Conservation (phyloP, 176 grass and related monocot genomes). For the Oryza australiensis region DNA sequence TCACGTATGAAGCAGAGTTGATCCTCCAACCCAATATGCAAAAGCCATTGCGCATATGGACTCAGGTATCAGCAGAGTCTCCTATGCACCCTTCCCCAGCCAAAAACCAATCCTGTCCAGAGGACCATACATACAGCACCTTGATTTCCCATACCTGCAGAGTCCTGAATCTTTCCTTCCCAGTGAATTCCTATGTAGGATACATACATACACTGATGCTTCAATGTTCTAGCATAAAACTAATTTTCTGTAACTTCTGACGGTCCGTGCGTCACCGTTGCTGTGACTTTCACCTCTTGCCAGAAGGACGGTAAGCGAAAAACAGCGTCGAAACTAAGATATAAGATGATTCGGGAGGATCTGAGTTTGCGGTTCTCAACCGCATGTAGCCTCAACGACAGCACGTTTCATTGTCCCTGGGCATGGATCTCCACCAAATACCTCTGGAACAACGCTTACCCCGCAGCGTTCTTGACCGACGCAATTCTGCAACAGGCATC, state of each 20-base stretch:
- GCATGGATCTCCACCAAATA: constrained; percentile 96
- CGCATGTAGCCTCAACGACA: constrained; percentile 75
- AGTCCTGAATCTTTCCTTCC: constrained; percentile 16
- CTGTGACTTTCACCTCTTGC: constrained; percentile 56
- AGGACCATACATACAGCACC: background rate
- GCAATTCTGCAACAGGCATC: constrained; percentile 60
- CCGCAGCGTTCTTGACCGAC: constrained; percentile 71
- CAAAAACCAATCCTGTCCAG: constrained; percentile 1
- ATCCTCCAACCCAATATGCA: constrained; percentile 28
- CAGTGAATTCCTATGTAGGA: constrained; percentile 13
- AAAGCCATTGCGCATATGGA: constrained; percentile 39
- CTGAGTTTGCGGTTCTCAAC: constrained; percentile 38
- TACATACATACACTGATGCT: constrained; percentile 41
- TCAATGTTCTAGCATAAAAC: constrained; percentile 11
- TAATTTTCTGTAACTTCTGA: constrained; percentile 44
- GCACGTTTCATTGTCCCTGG: constrained; percentile 85
- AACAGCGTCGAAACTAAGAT: constrained; percentile 23
- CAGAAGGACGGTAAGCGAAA: constrained; percentile 43
- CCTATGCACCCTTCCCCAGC: constrained; percentile 31
- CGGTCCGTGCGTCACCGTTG: constrained; percentile 46
- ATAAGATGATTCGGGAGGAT: background rate
- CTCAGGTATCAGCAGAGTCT: constrained; percentile 58
- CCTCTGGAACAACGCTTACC: constrained; percentile 58
- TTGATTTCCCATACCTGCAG: constrained; percentile 7
- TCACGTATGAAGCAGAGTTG: constrained; percentile 38